These are phyloP conservation scores for Filobasidium floriforme DNA, from an alignment of 768 basidiomycete genomes.

Conservation along the genomic window DNA sequence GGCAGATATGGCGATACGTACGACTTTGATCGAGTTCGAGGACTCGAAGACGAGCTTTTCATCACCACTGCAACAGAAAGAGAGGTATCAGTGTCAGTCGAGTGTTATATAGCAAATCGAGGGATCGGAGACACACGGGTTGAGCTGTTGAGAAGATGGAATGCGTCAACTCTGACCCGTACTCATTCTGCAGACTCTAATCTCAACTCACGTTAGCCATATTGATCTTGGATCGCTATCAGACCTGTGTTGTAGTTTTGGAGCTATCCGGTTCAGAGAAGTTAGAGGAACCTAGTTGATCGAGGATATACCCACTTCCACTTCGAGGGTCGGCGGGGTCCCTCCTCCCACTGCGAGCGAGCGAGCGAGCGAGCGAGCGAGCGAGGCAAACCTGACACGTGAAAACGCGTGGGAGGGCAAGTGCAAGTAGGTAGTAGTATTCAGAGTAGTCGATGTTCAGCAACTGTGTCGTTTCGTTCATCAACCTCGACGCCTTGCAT, in stretches of 20 bases:
- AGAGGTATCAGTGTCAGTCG: neutral
- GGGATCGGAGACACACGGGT: conserved; percentile 24
- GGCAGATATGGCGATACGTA: conserved; percentile 50
- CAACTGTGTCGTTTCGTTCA: too few relatives aligned
- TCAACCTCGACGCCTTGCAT: too few relatives aligned
- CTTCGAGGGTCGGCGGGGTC: neutral
- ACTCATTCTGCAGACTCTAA: too few relatives aligned
- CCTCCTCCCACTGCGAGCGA: too few relatives aligned
- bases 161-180: too few relatives aligned
- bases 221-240: conserved; percentile 4
- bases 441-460: too few relatives aligned
- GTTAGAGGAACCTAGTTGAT: neutral
- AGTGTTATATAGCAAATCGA: conserved; percentile 26
- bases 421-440: too few relatives aligned
- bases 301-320: neutral
- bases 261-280: neutral
- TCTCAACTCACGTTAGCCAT: conserved; percentile 25
- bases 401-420: neutral
- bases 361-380: too few relatives aligned
- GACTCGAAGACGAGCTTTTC: conserved; percentile 74
- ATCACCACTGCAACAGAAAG: conserved; percentile 55
- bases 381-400: neutral
- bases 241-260: neutral
- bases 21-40: conserved; percentile 68
- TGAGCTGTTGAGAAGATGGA: conserved; percentile 15